phyloP scores from a whole-genome alignment of 495 filamentous ascomycete species.

The Neurospora sp. region DNA sequence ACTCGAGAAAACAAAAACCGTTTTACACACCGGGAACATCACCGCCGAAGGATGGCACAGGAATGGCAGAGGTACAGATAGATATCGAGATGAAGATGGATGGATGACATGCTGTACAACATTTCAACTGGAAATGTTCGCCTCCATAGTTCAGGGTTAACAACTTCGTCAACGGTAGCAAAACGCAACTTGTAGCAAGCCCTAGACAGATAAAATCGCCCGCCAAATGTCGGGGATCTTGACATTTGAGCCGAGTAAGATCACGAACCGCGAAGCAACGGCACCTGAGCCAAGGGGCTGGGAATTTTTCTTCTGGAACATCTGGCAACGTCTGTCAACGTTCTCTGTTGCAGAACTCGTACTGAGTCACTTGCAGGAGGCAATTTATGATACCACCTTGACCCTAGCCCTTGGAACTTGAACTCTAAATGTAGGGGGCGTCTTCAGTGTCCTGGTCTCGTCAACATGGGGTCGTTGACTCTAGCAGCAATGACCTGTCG shows the following conservation, averaged over 20 bases:
- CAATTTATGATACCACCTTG: not conserved
- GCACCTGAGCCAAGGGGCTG: not conserved
- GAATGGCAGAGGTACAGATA: not conserved
- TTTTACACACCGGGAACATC: not conserved
- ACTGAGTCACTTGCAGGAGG: not conserved
- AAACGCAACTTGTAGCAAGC: not conserved
- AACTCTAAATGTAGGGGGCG: not conserved
- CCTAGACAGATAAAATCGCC: not conserved
- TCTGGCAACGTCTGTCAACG: not conserved
- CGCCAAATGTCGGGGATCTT: not conserved
- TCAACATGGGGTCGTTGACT: no score
- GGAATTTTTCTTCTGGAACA: not conserved
- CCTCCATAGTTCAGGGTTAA: no score
- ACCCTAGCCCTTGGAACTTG: not conserved
- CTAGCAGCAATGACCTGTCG: not conserved
- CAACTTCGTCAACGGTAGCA: no score
- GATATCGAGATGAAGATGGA: not conserved
- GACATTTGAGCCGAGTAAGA: not conserved
- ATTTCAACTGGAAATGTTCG: not conserved
- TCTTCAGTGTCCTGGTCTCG: no score
- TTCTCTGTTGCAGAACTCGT: not conserved
- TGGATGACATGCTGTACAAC: not conserved
- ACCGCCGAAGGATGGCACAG: not conserved
- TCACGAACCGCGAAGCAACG: not conserved
- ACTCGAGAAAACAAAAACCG: not conserved